These are phyloP conservation scores for Angophora floribunda DNA, from an alignment of 345 rosid genomes.

Conservation along the genomic window DNA sequence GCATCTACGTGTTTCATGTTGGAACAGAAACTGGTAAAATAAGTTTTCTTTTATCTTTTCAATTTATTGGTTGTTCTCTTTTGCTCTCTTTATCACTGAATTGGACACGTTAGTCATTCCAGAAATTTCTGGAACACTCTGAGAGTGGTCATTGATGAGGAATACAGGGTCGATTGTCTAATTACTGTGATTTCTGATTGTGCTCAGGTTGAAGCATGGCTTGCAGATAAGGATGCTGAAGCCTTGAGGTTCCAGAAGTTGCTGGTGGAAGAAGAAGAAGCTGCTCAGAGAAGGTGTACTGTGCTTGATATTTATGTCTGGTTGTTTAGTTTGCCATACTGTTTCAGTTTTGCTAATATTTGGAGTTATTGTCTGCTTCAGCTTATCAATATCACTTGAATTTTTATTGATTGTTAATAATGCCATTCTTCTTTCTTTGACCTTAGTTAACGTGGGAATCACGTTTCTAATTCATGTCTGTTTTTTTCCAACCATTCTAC, in stretches of 20 bases:
- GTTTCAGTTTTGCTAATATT: not conserved
- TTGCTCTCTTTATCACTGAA: not conserved
- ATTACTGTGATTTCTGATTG: not conserved
- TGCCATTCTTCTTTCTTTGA: not conserved
- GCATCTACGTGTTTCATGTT: slow-evolving; percentile 79
- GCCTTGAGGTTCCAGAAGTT: slow-evolving; percentile 89
- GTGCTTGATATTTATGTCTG: not conserved
- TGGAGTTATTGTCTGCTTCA: not conserved
- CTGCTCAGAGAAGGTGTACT: slow-evolving; percentile 74
- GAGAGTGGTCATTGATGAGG: not conserved
- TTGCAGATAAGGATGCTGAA: slow-evolving; percentile 91
- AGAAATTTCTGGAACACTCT: not conserved
- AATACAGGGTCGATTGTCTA: not conserved
- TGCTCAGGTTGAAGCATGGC: slow-evolving; percentile 76
- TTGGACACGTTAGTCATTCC: not conserved
- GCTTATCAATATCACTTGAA: not conserved
- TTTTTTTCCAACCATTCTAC: not conserved
- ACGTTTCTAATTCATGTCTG: not conserved
- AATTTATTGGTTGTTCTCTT: not conserved
- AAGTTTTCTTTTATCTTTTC: not conserved
- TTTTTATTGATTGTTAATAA: not conserved
- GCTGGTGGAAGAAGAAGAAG: slow-evolving; percentile 97
- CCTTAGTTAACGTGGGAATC: not conserved
- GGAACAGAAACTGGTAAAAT: slow-evolving; percentile 78
- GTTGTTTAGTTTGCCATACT: not conserved